These are phyloP conservation scores for Psilocybe subaeruginosa DNA, from an alignment of 768 basidiomycete species.

Conservation along the genomic window DNA sequence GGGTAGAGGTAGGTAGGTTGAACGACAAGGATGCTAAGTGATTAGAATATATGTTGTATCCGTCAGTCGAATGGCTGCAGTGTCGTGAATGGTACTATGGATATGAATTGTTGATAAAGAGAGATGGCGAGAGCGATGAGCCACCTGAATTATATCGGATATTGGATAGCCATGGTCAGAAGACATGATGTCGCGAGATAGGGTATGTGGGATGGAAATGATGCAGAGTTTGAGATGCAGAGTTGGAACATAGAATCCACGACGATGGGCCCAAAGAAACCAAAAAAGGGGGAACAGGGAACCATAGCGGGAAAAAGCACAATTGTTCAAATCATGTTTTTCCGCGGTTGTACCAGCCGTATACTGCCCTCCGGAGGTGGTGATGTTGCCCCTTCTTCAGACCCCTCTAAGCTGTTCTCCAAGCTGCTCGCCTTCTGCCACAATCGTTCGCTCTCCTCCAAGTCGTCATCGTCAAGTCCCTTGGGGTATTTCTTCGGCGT, in stretches of 20 bases:
- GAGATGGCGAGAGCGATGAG: background rate
- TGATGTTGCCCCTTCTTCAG: slow-evolving; percentile 6
- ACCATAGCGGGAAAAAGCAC: background rate
- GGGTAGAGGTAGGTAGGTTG: background rate
- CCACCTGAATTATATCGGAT: background rate
- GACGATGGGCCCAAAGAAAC: background rate
- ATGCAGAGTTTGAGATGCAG: background rate
- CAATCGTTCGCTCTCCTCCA: slow-evolving; percentile 63
- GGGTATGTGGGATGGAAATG: background rate
- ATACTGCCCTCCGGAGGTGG: slow-evolving; percentile 21
- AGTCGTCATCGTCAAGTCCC: slow-evolving; percentile 54
- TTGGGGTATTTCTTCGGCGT: slow-evolving; percentile 50
- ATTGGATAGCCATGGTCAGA: background rate
- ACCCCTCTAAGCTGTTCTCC: slow-evolving; percentile 17
- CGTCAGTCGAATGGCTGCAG: background rate
- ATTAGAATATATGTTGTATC: background rate
- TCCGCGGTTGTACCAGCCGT: slow-evolving; percentile 20
- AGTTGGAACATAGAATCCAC: background rate
- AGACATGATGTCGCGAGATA: background rate
- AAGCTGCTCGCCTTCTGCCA: slow-evolving; percentile 34
- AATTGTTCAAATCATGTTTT: background rate
- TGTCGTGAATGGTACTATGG: background rate
- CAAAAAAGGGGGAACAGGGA: background rate
- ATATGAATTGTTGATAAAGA: background rate
- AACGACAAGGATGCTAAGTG: background rate